Percentiles rank a stretch among this genome's conserved stretches.
Conservation (phyloP, 495 filamentous ascomycete species). For the Hypoxylon trugodes region DNA sequence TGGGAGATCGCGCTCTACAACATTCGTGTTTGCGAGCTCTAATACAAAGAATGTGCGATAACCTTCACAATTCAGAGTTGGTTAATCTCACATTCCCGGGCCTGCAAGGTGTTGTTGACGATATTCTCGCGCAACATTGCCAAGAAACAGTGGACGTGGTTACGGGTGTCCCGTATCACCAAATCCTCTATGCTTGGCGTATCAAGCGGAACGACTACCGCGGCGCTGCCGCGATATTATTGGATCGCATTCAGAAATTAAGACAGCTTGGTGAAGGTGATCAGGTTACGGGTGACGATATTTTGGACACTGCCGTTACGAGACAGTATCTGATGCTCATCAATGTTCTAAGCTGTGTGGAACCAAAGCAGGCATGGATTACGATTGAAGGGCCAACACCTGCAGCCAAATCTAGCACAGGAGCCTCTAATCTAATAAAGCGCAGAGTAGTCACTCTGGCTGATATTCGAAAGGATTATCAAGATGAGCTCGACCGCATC, state of each 20-base stretch:
- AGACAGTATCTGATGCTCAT: slow-evolving; percentile 83
- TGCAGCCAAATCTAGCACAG: slow-evolving; percentile 28
- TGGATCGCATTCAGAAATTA: slow-evolving; percentile 66
- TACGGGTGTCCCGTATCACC: slow-evolving; percentile 71
- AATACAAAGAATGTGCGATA: slow-evolving; percentile 73
- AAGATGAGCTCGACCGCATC: slow-evolving; percentile 83
- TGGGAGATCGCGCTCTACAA: slow-evolving; percentile 73
- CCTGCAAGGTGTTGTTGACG: slow-evolving; percentile 79
- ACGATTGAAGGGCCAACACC: slow-evolving; percentile 53
- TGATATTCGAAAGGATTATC: slow-evolving; percentile 85
- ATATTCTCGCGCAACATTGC: slow-evolving; percentile 72
- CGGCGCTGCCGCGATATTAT: slow-evolving; percentile 81
- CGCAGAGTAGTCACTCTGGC: slow-evolving; percentile 79
- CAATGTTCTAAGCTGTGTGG: slow-evolving; percentile 87
- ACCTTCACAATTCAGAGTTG: slow-evolving; percentile 71
- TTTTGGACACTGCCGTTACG: slow-evolving; percentile 64
- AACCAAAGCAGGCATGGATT: slow-evolving; percentile 78
- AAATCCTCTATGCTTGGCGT: slow-evolving; percentile 89
- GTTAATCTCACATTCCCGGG: slow-evolving; percentile 79
- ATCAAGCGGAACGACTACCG: slow-evolving; percentile 85
- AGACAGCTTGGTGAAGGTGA: slow-evolving; percentile 57
- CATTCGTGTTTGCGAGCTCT: slow-evolving; percentile 69
- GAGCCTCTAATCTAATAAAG: slow-evolving; percentile 39
- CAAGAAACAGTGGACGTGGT: slow-evolving; percentile 64
- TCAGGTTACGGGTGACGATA: slow-evolving; percentile 57